Evolutionary conservation across 768 basidiomycete species (phyloP).

Genomic region (Pisolithus tinctorius): DNA sequence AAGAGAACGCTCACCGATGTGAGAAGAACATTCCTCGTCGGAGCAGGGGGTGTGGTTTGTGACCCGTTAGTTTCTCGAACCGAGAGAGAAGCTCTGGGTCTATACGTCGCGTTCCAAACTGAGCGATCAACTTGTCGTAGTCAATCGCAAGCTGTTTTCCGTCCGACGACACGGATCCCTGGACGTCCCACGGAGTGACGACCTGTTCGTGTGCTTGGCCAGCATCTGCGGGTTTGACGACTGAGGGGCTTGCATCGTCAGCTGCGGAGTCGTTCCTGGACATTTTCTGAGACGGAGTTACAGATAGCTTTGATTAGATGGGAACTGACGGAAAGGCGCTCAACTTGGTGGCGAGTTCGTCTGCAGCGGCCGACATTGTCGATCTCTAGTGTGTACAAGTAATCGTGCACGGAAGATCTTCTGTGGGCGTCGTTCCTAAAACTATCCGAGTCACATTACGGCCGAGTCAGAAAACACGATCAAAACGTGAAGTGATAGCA

Average conservation of each 20-base stretch:
- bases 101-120: constrained; percentile 87
- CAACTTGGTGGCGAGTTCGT: constrained; percentile 22
- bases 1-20: constrained; percentile 60
- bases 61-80: constrained; percentile 88
- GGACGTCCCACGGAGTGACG: constrained; percentile 97
- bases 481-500: neutral
- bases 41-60: constrained; percentile 80
- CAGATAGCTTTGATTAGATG: neutral
- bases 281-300: neutral
- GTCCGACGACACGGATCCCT: constrained; percentile 80
- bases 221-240: constrained; percentile 25
- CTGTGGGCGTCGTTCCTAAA: no score
- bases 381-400: constrained; percentile 3
- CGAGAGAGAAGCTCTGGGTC: constrained; percentile 73
- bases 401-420: no score
- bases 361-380: constrained; percentile 19
- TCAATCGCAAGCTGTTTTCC: constrained; percentile 92
- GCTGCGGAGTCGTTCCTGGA: constrained; percentile 2
- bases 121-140: constrained; percentile 90
- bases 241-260: neutral
- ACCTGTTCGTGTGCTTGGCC: constrained; percentile 52
- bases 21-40: constrained; percentile 96
- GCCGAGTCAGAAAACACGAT: neutral
- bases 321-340: constrained; percentile 27
- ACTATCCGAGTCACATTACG: no score